phyloP scores from a whole-genome alignment of 2,329 filamentous ascomycete species.

The Colletotrichum cereale region DNA sequence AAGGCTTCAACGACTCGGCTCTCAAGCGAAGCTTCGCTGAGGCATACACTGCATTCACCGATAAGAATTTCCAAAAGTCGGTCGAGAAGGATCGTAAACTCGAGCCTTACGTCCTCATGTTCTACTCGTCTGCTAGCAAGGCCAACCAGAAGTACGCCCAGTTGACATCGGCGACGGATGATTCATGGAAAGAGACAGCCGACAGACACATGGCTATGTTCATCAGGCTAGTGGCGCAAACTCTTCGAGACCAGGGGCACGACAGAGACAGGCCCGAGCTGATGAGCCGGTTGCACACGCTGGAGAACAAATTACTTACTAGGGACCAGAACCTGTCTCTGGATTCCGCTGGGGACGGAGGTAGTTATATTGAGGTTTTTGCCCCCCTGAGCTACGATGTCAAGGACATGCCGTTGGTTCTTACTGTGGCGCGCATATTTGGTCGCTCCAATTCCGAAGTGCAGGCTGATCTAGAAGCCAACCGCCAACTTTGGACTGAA shows the following conservation, averaged over 20 bases:
- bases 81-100: conserved; percentile 95
- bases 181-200: conserved; percentile 90
- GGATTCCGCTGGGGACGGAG: conserved; percentile 68
- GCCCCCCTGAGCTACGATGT: conserved; percentile 90
- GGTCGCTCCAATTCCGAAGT: conserved; percentile 82
- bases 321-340: conserved; percentile 91
- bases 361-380: conserved; percentile 82
- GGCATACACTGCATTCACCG: conserved; percentile 93
- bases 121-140: conserved; percentile 94
- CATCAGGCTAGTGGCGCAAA: conserved; percentile 84
- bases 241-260: conserved; percentile 86
- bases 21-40: conserved; percentile 95
- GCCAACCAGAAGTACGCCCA: conserved; percentile 82
- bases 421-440: conserved; percentile 89
- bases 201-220: conserved; percentile 96
- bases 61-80: conserved; percentile 86
- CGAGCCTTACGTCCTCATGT: conserved; percentile 93
- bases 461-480: conserved; percentile 87
- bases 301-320: conserved; percentile 93
- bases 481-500: conserved; percentile 88
- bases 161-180: conserved; percentile 80
- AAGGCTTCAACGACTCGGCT: conserved; percentile 89
- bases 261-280: conserved; percentile 88
- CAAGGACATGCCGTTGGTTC: conserved; percentile 96
- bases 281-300: conserved; percentile 78